Evolutionary conservation across 805 yeast genomes (phyloP).

Genomic region (Cyberlindnera euphorbiiphila): DNA sequence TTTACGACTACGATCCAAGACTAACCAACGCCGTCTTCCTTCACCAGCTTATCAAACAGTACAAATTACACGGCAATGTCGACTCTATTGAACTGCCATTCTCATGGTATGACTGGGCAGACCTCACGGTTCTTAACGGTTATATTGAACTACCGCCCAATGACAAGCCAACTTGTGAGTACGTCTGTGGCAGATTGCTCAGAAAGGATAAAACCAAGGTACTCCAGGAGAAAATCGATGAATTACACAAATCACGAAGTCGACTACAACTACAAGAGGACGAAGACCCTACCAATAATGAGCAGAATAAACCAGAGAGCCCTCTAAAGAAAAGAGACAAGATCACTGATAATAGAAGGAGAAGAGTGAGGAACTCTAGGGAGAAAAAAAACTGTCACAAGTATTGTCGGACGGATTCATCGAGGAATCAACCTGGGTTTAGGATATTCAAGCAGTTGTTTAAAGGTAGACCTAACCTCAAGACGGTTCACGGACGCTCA

Average conservation of each 20-base stretch:
- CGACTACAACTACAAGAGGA: not conserved
- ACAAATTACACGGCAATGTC: too few relatives aligned
- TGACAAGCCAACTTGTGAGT: constrained; percentile 22
- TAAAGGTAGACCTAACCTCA: constrained; percentile 29
- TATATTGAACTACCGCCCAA: constrained; percentile 30
- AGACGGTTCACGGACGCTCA: constrained; percentile 35
- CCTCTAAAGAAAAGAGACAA: not conserved
- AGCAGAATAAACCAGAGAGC: too few relatives aligned
- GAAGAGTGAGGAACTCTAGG: too few relatives aligned
- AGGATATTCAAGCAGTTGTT: constrained; percentile 36
- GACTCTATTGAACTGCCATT: constrained; percentile 41
- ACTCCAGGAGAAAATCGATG: constrained; percentile 6
- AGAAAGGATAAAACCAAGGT: constrained; percentile 6
- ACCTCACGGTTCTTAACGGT: constrained; percentile 39
- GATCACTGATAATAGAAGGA: too few relatives aligned
- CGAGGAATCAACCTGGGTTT: constrained; percentile 31
- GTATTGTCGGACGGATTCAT: constrained; percentile 19
- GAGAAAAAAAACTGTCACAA: constrained; percentile 8
- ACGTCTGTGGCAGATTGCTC: constrained; percentile 11
- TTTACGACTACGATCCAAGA: too few relatives aligned
- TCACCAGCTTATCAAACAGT: too few relatives aligned
- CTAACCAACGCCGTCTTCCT: too few relatives aligned
- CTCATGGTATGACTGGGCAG: constrained; percentile 59
- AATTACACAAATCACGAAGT: not conserved
- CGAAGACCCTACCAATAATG: not conserved